Percentiles rank a stretch among this genome's conserved stretches.
phyloP scores from a whole-genome alignment of 1,284 basidiomycete species.

The Ganoderma sp. region DNA sequence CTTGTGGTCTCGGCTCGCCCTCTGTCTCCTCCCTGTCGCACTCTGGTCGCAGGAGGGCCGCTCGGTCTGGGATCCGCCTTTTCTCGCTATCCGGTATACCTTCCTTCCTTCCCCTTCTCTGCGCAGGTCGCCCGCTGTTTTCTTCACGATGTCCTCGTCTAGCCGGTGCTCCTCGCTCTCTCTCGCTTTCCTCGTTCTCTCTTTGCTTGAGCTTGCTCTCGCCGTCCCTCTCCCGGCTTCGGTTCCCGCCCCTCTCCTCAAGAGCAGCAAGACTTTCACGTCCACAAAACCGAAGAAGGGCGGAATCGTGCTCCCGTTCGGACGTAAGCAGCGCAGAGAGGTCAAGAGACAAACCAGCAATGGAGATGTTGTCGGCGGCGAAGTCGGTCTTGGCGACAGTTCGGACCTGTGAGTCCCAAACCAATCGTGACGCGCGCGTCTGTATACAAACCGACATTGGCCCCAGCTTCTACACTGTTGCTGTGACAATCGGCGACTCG shows the following conservation, averaged over 20 bases:
- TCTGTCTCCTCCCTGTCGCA: conserved; percentile 28
- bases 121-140: conserved; percentile 34
- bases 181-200: conserved; percentile 18
- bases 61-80: conserved; percentile 27
- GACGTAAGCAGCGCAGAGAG: conserved; percentile 7
- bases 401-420: conserved; percentile 37
- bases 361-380: conserved; percentile 31
- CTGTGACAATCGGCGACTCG: conserved; percentile 38
- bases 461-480: conserved; percentile 39
- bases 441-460: background rate
- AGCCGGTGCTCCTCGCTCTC: conserved; percentile 31
- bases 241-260: conserved; percentile 17
- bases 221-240: conserved; percentile 25
- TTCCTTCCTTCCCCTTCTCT: conserved; percentile 25
- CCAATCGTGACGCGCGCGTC: background rate
- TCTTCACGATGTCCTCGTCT: conserved; percentile 34
- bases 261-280: conserved; percentile 16
- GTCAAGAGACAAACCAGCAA: conserved; percentile 15
- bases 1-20: conserved; percentile 5
- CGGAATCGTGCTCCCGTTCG: conserved; percentile 26
- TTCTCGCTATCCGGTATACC: conserved; percentile 30
- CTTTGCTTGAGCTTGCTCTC: conserved; percentile 19
- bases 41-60: conserved; percentile 29
- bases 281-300: conserved; percentile 22
- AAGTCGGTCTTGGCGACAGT: conserved; percentile 36